phyloP scores from a whole-genome alignment of 176 grass and related monocot species.

The Ananas comosus region DNA sequence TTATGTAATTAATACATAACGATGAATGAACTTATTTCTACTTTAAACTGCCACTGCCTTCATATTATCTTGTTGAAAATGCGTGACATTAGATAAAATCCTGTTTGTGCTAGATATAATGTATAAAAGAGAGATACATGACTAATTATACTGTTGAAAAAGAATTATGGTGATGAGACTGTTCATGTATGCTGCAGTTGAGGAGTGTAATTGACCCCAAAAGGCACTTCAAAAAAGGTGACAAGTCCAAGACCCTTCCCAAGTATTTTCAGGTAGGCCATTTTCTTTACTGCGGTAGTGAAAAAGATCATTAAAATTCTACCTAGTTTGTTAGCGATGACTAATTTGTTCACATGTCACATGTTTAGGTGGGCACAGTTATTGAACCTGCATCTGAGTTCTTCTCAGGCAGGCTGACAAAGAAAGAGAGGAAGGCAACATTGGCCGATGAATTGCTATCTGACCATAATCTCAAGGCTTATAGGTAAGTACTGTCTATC shows the following conservation, averaged over 20 bases:
- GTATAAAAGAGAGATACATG: background rate
- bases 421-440: slow-evolving; percentile 65
- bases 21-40: too few relatives aligned
- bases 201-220: slow-evolving; percentile 87
- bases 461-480: slow-evolving; percentile 54
- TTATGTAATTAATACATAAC: too few relatives aligned
- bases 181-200: slow-evolving; percentile 43
- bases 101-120: background rate
- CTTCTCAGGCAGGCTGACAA: slow-evolving; percentile 77
- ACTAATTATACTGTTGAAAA: slow-evolving; percentile 3
- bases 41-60: too few relatives aligned
- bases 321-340: slow-evolving; percentile 5
- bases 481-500: slow-evolving; percentile 45
- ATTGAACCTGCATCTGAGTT: slow-evolving; percentile 73
- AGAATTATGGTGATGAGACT: background rate
- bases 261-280: slow-evolving; percentile 78
- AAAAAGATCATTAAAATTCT: background rate
- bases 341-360: slow-evolving; percentile 14
- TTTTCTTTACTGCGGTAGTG: background rate
- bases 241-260: slow-evolving; percentile 61
- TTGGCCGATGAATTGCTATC: slow-evolving; percentile 66
- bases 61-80: too few relatives aligned
- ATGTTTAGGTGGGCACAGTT: slow-evolving; percentile 66
- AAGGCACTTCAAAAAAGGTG: slow-evolving; percentile 80
- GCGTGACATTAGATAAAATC: background rate